Evolutionary conservation across 805 yeast genomes (phyloP).

Genomic region (Yamadazyma sp.): DNA sequence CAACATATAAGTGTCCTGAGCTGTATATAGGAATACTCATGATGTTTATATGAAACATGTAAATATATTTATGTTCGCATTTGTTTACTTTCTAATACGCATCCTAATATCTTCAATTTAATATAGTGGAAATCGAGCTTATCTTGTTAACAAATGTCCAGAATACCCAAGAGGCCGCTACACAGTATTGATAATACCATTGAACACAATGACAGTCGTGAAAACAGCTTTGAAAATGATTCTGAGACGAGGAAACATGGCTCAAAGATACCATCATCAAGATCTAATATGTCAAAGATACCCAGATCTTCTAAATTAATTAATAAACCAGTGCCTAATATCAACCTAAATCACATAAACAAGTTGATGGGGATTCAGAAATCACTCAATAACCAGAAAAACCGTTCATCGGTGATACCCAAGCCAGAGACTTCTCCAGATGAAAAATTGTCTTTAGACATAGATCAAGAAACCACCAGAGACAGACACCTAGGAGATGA

Average conservation of each 20-base stretch:
- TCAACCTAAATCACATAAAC: constrained; percentile 16
- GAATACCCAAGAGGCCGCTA: constrained; percentile 9
- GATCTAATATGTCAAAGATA: constrained; percentile 1
- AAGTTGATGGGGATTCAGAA: constrained; percentile 14
- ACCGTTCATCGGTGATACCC: too few relatives aligned
- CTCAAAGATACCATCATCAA: background rate
- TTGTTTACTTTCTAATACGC: constrained; percentile 7
- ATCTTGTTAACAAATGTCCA: constrained; percentile 1
- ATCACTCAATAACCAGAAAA: too few relatives aligned
- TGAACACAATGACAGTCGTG: background rate
- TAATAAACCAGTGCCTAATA: constrained; percentile 3
- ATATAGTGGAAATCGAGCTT: too few relatives aligned
- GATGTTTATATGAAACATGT: constrained; percentile 1
- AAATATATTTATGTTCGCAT: constrained; percentile 7
- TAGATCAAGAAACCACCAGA: constrained; percentile 7
- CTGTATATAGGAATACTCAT: too few relatives aligned
- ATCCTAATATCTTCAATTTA: too few relatives aligned
- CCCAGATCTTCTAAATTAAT: constrained; percentile 1
- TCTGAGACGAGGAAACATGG: background rate
- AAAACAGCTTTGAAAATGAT: background rate
- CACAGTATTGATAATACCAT: constrained; percentile 6
- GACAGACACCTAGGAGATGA: constrained; percentile 12
- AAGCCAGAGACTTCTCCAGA: background rate
- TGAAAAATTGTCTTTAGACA: constrained; percentile 9
- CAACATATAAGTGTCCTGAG: too few relatives aligned